Base-by-base conservation (phyloP, 768 basidiomycete genomes). In the Tephrocybe rancida region DNA sequence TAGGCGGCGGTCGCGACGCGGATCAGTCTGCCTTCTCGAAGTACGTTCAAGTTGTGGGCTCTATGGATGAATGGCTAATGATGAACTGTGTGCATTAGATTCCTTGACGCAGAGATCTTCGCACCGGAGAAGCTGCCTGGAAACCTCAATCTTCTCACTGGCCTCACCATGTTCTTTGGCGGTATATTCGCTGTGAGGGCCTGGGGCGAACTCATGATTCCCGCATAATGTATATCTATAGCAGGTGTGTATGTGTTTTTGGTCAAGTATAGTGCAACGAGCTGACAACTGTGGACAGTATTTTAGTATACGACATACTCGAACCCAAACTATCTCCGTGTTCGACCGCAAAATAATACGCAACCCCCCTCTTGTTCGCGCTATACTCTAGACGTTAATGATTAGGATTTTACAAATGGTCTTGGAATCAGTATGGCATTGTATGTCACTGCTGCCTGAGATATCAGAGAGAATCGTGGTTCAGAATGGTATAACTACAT, bases 191-290 rank as follows among this genome's bases (percentile, higher is more conserved):
- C 75, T 13, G 83, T 86, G 14, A 84, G 90, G 67, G 82, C 82
- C 37, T 96, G 88, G 81, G 92, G 92, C 10, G 88, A 87, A 37
- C 66, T 88, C 38, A 80, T 92, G 73, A 80, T 92, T 6, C 88
- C 88, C 39, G 83, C 81, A 24, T 88, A 67, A 72, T 46, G 39
- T 50, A 42, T 49, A 49, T 46, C 39, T 45, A 10, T 37, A 46
- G 39, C 35, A 55, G 44, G 48, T 50, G 26, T 21, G 45, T 35
- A 3, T 22, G 35, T 37, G 14, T 7, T 37, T 37, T 37, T 37
- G 14, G 35, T 37, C 8, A 13, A 37, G 4, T 7, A 9, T 37
- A 37, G 11, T 37, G 35, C 7, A 32, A n/a, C n/a, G 30, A 32
- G n/a, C 14, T 16, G 10, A 4, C 35, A 37, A 16, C 5, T 37